These are phyloP conservation scores for Herpetospermum pedunculosum DNA, from an alignment of 306 rosid genomes.

Conservation along the genomic window DNA sequence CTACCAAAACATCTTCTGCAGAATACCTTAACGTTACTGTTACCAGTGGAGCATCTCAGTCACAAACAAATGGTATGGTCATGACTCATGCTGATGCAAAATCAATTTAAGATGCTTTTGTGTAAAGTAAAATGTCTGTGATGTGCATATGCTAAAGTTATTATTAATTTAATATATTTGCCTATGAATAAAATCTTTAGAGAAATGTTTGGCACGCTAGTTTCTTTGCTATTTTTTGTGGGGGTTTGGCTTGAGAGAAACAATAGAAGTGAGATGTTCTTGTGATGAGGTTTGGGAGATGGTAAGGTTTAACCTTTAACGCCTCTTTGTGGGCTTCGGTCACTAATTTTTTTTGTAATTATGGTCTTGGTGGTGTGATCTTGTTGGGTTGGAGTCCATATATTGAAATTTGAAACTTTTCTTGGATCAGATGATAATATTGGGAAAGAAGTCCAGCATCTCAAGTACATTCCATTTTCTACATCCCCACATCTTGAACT, in stretches of 20 bases:
- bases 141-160: not conserved
- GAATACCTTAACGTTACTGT: conserved; percentile 29
- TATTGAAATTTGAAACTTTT: no score
- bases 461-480: conserved; percentile 24
- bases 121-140: not conserved
- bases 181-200: no score
- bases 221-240: no score
- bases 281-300: no score
- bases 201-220: no score
- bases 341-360: no score
- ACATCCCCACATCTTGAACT: conserved; percentile 26
- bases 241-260: no score
- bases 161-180: not conserved
- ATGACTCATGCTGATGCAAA: conserved; percentile 9
- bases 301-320: no score
- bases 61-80: conserved; percentile 20
- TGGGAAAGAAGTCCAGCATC: conserved; percentile 27
- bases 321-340: no score
- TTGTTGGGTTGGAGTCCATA: no score
- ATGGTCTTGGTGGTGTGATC: no score
- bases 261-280: no score
- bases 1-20: conserved; percentile 26
- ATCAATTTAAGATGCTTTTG: not conserved
- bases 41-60: conserved; percentile 19
- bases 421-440: conserved; percentile 3